Conservation (phyloP, 2,329 filamentous ascomycete genomes). For the Parastagonospora nodorum region DNA sequence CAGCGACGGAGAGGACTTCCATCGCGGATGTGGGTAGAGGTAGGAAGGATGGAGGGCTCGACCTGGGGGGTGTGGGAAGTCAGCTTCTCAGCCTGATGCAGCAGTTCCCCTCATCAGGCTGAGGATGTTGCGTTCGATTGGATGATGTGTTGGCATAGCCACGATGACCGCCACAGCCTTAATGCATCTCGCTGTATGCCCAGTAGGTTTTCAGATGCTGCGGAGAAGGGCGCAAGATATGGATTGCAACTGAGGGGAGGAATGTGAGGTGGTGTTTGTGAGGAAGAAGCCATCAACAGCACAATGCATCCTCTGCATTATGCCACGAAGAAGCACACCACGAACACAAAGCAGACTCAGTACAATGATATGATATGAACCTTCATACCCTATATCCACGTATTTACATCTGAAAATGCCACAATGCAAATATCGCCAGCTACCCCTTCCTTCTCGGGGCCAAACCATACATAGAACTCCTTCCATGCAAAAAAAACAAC, state of each 20-base stretch:
- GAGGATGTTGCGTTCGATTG: not conserved
- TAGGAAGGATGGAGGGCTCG: not conserved
- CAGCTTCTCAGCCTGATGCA: not conserved
- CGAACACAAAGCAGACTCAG: too few relatives aligned
- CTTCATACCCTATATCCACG: too few relatives aligned
- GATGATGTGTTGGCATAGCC: not conserved
- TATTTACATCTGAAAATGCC: not conserved
- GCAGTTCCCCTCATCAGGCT: not conserved
- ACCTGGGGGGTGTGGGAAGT: not conserved
- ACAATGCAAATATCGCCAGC: not conserved
- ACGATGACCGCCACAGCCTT: not conserved
- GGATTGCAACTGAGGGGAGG: too few relatives aligned
- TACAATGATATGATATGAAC: too few relatives aligned
- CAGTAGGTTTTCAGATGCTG: not conserved
- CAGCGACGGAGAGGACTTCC: conserved; percentile 17
- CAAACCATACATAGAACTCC: too few relatives aligned
- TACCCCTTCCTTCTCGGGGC: not conserved
- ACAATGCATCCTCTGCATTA: not conserved
- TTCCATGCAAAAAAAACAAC: not conserved
- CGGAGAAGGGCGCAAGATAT: too few relatives aligned
- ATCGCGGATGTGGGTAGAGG: conserved; percentile 4
- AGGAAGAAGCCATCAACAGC: not conserved
- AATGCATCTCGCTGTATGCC: not conserved
- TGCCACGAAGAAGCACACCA: too few relatives aligned
- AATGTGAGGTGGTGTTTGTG: not conserved